Conservation (phyloP, 1,284 basidiomycete species). For the Stereum hirsutum region DNA sequence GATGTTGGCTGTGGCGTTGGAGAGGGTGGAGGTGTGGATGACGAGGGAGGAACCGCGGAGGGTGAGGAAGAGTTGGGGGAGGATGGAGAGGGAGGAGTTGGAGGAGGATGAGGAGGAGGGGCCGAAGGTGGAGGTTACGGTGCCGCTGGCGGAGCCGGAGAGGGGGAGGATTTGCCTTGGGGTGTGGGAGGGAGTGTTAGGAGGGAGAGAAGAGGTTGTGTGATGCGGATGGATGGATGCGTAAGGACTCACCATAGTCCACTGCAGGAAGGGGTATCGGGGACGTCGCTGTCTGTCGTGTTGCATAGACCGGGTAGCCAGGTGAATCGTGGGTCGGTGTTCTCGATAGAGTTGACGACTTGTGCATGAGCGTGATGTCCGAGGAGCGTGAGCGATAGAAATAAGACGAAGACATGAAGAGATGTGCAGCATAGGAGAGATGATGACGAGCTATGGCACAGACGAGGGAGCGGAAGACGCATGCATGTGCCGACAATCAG, state of each 20-base stretch:
- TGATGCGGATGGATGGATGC: not conserved
- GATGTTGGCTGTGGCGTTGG: conserved; percentile 20
- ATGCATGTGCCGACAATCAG: no score
- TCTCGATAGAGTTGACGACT: conserved; percentile 17
- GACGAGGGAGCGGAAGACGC: no score
- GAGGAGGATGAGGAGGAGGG: conserved; percentile 12
- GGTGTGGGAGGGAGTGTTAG: not conserved
- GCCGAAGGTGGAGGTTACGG: conserved; percentile 20
- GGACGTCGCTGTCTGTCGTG: conserved; percentile 7
- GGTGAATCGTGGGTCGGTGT: conserved; percentile 19
- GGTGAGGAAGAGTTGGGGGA: conserved; percentile 21
- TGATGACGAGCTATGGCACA: conserved; percentile 11
- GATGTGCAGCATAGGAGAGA: conserved; percentile 6
- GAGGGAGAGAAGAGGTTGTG: not conserved
- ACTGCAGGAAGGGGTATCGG: conserved; percentile 12
- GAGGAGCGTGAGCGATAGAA: conserved; percentile 1
- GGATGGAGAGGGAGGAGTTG: conserved; percentile 14
- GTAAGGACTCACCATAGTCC: conserved; percentile 18
- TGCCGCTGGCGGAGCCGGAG: conserved; percentile 14
- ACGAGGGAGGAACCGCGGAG: conserved; percentile 17
- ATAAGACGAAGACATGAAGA: conserved; percentile 5
- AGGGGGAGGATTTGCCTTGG: conserved; percentile 17
- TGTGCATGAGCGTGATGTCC: conserved; percentile 6
- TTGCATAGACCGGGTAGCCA: conserved; percentile 21
- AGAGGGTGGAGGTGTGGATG: conserved; percentile 17